phyloP scores from a whole-genome alignment of 305 asterid species.

The Lippia alba region DNA sequence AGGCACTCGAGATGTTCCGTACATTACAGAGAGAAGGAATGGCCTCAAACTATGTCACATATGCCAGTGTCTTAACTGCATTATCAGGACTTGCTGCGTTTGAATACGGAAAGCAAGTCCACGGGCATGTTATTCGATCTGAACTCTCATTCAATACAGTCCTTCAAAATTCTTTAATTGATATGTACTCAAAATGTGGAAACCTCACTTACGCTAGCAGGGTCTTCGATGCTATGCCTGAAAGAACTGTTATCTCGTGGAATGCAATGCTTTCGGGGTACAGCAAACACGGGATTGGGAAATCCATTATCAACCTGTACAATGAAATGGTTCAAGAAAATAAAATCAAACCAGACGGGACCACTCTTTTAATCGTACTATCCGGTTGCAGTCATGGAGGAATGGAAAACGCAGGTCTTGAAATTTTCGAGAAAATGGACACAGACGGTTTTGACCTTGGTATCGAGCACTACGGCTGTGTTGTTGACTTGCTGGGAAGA shows the following conservation, averaged over 20 bases:
- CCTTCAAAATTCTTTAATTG: slow-evolving; percentile 79
- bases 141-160: slow-evolving; percentile 48
- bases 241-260: slow-evolving; percentile 79
- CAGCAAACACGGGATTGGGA: slow-evolving; percentile 73
- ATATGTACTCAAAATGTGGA: slow-evolving; percentile 95
- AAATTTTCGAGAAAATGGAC: slow-evolving; percentile 54
- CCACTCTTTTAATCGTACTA: slow-evolving; percentile 70
- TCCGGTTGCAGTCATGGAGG: slow-evolving; percentile 94
- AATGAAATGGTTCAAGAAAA: slow-evolving; percentile 59
- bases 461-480: slow-evolving; percentile 87
- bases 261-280: slow-evolving; percentile 82
- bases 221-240: slow-evolving; percentile 63
- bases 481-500: slow-evolving; percentile 86
- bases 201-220: slow-evolving; percentile 71
- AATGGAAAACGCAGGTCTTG: slow-evolving; percentile 67
- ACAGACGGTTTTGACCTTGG: slow-evolving; percentile 45
- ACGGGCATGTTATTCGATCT: slow-evolving; percentile 65
- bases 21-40: slow-evolving; percentile 61
- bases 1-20: slow-evolving; percentile 69
- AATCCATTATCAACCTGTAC: slow-evolving; percentile 65
- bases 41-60: slow-evolving; percentile 73
- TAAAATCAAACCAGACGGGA: slow-evolving; percentile 51
- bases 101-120: slow-evolving; percentile 86
- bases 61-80: slow-evolving; percentile 71
- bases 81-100: slow-evolving; percentile 82